Evolutionary conservation across 441 rosid species (phyloP).

Genomic region (Jatropha multifida): DNA sequence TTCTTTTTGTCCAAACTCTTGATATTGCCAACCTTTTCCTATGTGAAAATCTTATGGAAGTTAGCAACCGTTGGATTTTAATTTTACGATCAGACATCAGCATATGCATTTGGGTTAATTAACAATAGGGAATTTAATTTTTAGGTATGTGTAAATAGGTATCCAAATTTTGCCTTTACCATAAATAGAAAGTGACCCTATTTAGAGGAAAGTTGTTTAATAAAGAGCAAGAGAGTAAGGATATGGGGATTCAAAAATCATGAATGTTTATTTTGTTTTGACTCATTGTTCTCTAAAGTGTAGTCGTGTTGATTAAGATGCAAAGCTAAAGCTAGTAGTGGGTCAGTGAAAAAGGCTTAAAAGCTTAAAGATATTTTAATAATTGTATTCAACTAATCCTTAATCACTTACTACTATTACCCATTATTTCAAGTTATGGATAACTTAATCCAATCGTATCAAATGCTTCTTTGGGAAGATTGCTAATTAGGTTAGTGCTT

Average conservation of each 20-base stretch:
- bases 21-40: conserved; percentile 24
- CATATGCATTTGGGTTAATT: not conserved
- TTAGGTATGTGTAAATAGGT: conserved; percentile 15
- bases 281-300: conserved; percentile 49
- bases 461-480: conserved; percentile 15
- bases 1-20: conserved; percentile 13
- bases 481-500: not conserved
- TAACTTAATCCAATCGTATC: conserved; percentile 28
- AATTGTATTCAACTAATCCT: conserved; percentile 11
- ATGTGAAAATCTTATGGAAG: conserved; percentile 9
- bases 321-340: conserved; percentile 41
- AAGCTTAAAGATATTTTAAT: not conserved
- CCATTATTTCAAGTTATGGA: conserved; percentile 25
- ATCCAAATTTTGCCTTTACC: conserved; percentile 27
- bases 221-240: conserved; percentile 7
- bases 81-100: conserved; percentile 27
- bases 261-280: conserved; percentile 31
- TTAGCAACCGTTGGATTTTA: conserved; percentile 31
- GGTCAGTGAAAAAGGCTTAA: conserved; percentile 20
- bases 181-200: conserved; percentile 18
- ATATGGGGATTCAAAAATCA: conserved; percentile 35
- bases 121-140: not conserved
- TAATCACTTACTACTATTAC: conserved; percentile 1
- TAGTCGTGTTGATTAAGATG: conserved; percentile 42
- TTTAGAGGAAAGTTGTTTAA: conserved; percentile 18